phyloP scores from a whole-genome alignment of 2,329 filamentous ascomycete genomes.

The Verticillium isaacii region DNA sequence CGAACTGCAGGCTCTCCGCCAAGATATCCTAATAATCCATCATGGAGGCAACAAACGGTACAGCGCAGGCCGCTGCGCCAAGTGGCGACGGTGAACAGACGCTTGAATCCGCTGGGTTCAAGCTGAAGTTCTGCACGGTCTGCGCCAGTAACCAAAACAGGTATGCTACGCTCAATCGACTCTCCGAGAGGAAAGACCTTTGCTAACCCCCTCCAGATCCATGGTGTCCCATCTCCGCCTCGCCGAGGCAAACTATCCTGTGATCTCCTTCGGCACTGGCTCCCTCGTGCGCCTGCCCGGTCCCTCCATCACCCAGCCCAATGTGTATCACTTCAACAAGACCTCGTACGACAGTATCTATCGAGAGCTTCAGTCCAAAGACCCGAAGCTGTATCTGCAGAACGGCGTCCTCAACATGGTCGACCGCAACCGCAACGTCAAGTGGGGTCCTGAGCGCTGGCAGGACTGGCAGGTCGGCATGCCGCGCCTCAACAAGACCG shows the following conservation, averaged over 20 bases:
- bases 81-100: slow-evolving; percentile 29
- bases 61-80: slow-evolving; percentile 17
- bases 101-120: slow-evolving; percentile 61
- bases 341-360: slow-evolving; percentile 95
- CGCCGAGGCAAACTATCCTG: slow-evolving; percentile 81
- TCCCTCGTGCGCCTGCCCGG: slow-evolving; percentile 91
- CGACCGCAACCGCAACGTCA: slow-evolving; percentile 83
- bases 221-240: slow-evolving; percentile 99
- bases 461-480: slow-evolving; percentile 93
- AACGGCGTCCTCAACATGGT: slow-evolving; percentile 97
- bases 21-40: neutral
- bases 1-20: neutral
- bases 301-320: slow-evolving; percentile 85
- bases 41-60: slow-evolving; percentile 40
- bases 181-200: neutral
- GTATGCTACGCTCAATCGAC: slow-evolving; percentile 38
- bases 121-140: slow-evolving; percentile 96
- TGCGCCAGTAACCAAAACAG: slow-evolving; percentile 98
- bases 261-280: slow-evolving; percentile 95
- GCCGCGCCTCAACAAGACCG: slow-evolving; percentile 70
- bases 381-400: slow-evolving; percentile 78
- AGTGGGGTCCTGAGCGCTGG: slow-evolving; percentile 95
- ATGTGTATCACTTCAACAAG: slow-evolving; percentile 97
- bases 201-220: slow-evolving; percentile 45
- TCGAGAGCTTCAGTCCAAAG: slow-evolving; percentile 81